Evolutionary conservation across 2,329 filamentous ascomycete species (phyloP).

Genomic region (Aureobasidium subglaciale): DNA sequence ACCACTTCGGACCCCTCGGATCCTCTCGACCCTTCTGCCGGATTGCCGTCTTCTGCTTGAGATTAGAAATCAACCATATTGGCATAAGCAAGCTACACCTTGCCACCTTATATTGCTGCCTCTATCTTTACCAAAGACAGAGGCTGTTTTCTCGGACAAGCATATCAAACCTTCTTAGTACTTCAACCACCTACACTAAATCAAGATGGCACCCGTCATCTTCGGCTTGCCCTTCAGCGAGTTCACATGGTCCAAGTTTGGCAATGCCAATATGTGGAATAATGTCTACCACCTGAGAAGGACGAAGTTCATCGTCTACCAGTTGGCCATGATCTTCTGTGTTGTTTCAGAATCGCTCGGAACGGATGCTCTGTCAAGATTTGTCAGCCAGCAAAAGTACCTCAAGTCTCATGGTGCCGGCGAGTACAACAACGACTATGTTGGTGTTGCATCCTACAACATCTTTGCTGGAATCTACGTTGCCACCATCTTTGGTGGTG

Average conservation of each 20-base stretch:
- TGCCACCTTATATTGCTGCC: neutral
- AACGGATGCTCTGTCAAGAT: constrained; percentile 51
- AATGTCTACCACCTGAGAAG: constrained; percentile 47
- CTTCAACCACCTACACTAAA: neutral
- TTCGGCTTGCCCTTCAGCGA: constrained; percentile 52
- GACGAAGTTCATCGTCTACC: constrained; percentile 55
- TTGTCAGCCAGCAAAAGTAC: constrained; percentile 46
- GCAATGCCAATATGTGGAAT: constrained; percentile 50
- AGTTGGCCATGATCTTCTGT: constrained; percentile 52
- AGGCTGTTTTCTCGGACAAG: neutral
- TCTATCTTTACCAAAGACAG: neutral
- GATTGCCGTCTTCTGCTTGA: neutral
- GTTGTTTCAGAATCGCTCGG: constrained; percentile 51
- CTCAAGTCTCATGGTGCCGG: constrained; percentile 34
- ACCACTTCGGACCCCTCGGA: neutral
- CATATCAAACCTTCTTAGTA: neutral
- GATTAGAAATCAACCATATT: neutral
- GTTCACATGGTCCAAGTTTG: constrained; percentile 54
- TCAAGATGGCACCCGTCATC: constrained; percentile 38
- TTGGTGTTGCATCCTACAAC: constrained; percentile 51
- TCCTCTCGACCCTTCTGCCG: neutral
- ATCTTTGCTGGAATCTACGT: constrained; percentile 53
- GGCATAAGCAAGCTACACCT: neutral
- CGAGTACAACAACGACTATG: constrained; percentile 49
- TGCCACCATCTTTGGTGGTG: constrained; percentile 51